Base-by-base conservation (phyloP, 805 yeast genomes). In the Kregervanrija delftensis region DNA sequence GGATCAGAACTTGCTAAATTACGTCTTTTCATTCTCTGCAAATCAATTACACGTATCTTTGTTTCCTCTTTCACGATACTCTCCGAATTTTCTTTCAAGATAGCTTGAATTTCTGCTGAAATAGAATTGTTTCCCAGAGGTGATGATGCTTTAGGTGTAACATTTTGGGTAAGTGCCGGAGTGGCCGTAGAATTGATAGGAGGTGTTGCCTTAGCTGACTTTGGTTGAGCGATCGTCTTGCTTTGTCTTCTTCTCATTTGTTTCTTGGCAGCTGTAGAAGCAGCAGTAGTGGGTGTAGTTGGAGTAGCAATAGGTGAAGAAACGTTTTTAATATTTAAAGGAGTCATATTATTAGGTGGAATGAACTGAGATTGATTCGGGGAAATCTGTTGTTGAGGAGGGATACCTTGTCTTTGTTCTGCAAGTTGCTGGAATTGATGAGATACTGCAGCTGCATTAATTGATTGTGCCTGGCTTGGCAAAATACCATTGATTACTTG, bases 1-100 rank as follows among this genome's bases (percentile, higher is more conserved):
- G 81, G 76, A 53, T 77, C 76, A 16, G 58, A 47, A 41, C 58
- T 58, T 1, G 73, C 71, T 37, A 77, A 63, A 41, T 71, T 77
- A 37, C 77, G 64, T 44, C 82, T 60, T 47, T 63, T 69, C 39
- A 64, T 65, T 48, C 74, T 60, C 48, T 69, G 71, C 11, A 65
- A 56, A 51, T 75, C 81, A 16, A 63, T 48, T 5, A 40, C 45
- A 8, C 48, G 55, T 33, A 55, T 41, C 14, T 52, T 50, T 11
- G 52, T 34, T 35, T 60, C 68, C 39, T 65, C 68, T 37, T 53
- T 57, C 9, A 53, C 48, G 15, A 63, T 43, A 42, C 52, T 41
- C 22, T 60, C 65, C 8, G 51, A 45, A 40, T 64, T 63, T 30
- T 62, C 68, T 39, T 56, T 57, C 45, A 65, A 33, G 14, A 59